Evolutionary conservation across 2,329 filamentous ascomycete species (phyloP), one percentile per base, ranked within the genome.

Genomic region (Colletotrichum chlorophyti): DNA sequence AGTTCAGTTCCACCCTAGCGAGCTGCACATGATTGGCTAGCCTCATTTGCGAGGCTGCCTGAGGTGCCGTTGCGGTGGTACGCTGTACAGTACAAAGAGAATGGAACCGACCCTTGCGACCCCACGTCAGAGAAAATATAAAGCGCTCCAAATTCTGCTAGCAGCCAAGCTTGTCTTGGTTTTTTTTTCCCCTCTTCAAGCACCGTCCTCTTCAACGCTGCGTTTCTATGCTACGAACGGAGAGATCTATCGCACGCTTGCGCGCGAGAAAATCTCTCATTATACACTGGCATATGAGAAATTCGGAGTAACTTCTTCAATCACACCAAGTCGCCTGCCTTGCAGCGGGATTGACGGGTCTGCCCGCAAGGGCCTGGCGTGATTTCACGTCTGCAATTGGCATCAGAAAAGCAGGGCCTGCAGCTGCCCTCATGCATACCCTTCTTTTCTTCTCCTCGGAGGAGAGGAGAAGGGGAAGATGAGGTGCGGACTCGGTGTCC

Each of bases 271-370:
- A 64, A 65, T 65, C 66, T 69, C 70, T 70, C 66, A 50, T 26
- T 37, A 9, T 21, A 38, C 58, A 51, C 53, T 65, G 79, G 91
- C 91, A 93, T 92, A 92, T 93, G 91, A 92, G 91, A 95, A 95
- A 95, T 94, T 95, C 91, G 91, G 91, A 95, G 91, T 90, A 95
- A 88, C 93, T 90, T 93, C 91, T 91, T 92, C 60, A 54, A 69
- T 74, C 68, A 72, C 72, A 73, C 69, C 64, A 65, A 37, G 70
- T 75, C 70, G 69, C 74, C 78, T 72, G 74, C 76, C 76, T 72
- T 71, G 74, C 70, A 19, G 69, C 62, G 67, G 72, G 71, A 70
- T 70, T 10, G 69, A 74, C 67, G 71, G 79, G 79, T 81, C 91
- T 91, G 89, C 90, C 89, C 87, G 90, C 84, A 83, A 94, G 90